These are phyloP conservation scores for Lolium rigidum DNA, from an alignment of 176 grass and related monocot species.

Conservation along the genomic window DNA sequence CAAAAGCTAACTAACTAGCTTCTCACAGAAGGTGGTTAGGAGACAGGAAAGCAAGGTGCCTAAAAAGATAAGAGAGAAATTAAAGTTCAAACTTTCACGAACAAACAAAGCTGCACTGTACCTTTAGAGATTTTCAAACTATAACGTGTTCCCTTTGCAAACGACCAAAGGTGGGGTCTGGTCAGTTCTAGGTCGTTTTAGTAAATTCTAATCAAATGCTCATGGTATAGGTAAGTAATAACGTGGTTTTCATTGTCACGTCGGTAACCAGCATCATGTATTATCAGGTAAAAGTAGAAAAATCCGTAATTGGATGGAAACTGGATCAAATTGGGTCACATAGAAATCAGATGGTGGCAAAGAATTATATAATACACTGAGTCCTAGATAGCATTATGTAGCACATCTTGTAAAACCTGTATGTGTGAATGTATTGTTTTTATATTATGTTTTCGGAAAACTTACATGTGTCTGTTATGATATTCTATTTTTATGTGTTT, in stretches of 20 bases:
- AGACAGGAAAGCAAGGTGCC: neutral
- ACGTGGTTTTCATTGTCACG: neutral
- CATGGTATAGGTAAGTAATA: neutral
- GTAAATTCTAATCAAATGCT: neutral
- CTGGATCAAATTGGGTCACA: neutral
- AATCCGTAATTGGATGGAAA: neutral
- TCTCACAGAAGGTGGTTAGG: slow-evolving; percentile 9
- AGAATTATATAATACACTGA: neutral
- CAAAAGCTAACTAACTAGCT: slow-evolving; percentile 8
- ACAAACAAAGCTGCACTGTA: neutral
- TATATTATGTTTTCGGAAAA: neutral
- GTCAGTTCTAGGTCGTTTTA: neutral
- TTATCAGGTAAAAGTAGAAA: neutral
- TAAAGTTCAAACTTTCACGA: neutral
- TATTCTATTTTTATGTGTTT: neutral
- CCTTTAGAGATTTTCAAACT: neutral
- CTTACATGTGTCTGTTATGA: neutral
- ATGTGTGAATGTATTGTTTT: neutral
- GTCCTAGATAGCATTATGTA: neutral
- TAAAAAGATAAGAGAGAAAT: neutral
- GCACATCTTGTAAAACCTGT: neutral
- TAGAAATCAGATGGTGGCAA: neutral
- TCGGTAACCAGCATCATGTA: neutral
- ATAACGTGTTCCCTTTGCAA: neutral
- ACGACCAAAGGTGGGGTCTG: neutral